Evolutionary conservation across 1,284 basidiomycete species (phyloP), one percentile per base, ranked within the genome.

Genomic region (Sporisorium reilianum): DNA sequence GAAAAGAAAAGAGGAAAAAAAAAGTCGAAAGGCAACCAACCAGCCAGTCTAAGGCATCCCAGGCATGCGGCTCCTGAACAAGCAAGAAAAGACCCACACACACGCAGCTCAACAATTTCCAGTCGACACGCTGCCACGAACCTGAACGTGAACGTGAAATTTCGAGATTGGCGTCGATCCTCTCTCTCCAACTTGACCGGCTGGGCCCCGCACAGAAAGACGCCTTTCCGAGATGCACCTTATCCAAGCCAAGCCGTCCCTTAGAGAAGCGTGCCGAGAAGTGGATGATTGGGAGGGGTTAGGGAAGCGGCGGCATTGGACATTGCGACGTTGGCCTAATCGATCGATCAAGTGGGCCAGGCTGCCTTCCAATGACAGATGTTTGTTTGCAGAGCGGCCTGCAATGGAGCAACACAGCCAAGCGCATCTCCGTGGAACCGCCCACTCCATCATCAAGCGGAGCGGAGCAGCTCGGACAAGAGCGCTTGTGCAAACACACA

Each of bases 381-480:
- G n/a, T 14, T 12, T 34, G 36, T 6, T 38, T 38, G 16, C 3
- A n/a, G 36, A n/a, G 16, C 16, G 18, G 18, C 36, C 36, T 11
- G 4, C 16, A 38, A 38, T n/a, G 5, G n/a, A 48, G 46, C 28
- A 48, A 32, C n/a, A n/a, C n/a, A n/a, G n/a, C n/a, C 14, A 25
- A 10, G 44, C 14, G 44, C 44, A 45, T 45, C n/a, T 45, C 44
- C 23, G 25, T 45, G 44, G 44, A 26, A 22, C 38, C 10, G 38
- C 38, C 16, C 16, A 16, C 38, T 25, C 22, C 10, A 44, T 4
- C 14, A 14, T 25, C 25, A 22, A 16, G n/a, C n/a, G n/a, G n/a
- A n/a, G n/a, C 46, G 46, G 46, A 48, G 28, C 46, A 20, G 46
- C 46, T 48, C 46, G 46, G 46, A 48, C n/a, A 30, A n/a, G n/a